phyloP scores from a whole-genome alignment of 768 basidiomycete species.

The Leccinum incarnatum region DNA sequence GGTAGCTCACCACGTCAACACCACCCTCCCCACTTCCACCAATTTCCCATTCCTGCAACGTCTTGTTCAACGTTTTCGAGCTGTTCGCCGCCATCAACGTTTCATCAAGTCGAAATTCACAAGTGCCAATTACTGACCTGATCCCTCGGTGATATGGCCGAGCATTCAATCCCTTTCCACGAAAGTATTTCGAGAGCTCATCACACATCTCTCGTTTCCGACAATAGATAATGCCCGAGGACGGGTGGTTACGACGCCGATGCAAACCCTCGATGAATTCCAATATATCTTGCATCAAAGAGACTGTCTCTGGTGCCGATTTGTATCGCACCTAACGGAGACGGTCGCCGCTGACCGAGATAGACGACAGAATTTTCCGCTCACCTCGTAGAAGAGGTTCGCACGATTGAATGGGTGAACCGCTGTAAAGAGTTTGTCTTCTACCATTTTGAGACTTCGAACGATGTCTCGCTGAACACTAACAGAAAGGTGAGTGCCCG shows the following conservation, averaged over 20 bases:
- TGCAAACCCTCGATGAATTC: constrained; percentile 67
- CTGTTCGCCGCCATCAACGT: constrained; percentile 28
- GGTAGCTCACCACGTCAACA: constrained; percentile 57
- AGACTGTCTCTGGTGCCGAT: constrained; percentile 45
- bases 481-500: constrained; percentile 4
- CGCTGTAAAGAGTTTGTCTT: constrained; percentile 55
- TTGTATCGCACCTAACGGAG: constrained; percentile 58
- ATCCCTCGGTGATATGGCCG: constrained; percentile 76
- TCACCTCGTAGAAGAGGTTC: constrained; percentile 81
- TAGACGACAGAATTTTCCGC: neutral
- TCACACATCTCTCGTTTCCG: constrained; percentile 66
- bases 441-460: constrained; percentile 56
- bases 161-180: constrained; percentile 62
- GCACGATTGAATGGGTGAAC: constrained; percentile 78
- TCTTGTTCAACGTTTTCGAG: constrained; percentile 47
- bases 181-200: constrained; percentile 60
- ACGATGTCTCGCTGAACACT: constrained; percentile 80
- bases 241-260: constrained; percentile 52
- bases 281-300: constrained; percentile 62
- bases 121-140: constrained; percentile 34
- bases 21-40: constrained; percentile 51
- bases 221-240: constrained; percentile 79
- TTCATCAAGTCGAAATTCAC: neutral
- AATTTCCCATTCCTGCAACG: constrained; percentile 57
- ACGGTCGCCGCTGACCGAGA: neutral